Evolutionary conservation across 768 basidiomycete genomes (phyloP), one percentile per base, ranked within the genome.

Genomic region (Russula sp.): DNA sequence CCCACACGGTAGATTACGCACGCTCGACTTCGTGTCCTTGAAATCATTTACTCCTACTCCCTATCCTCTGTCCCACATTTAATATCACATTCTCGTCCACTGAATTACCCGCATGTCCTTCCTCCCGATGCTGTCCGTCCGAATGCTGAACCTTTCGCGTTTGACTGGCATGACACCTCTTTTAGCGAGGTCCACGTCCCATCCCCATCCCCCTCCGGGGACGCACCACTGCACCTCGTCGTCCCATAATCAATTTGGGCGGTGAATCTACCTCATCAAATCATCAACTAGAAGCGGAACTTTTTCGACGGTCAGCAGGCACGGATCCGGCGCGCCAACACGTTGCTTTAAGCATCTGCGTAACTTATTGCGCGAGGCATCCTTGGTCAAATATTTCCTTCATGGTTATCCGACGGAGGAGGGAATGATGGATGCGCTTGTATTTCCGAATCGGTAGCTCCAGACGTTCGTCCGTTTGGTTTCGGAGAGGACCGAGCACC

Each of bases 51-150:
- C 2, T 73, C 81, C 4, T 64, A 72, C 2, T 73, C 81, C 4
- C 88, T 87, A 0, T 58, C 63, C 10, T 85, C 86, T 1, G 83
- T 89, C 0, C 88, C 88, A 2, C 80, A 80, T n/a, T n/a, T n/a
- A n/a, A n/a, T n/a, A n/a, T n/a, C n/a, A 65, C 78, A 74, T 5
- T 75, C 71, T 2, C 77, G 73, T 20, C 71, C 74, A 4, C 75
- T 74, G 10, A 57, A 52, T 57, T 49, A 44, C 9, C 55, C 58
- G 13, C 59, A 55, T 34, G 63, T 68, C 26, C 34, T 65, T 16
- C 68, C 73, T 61, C 72, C 75, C 40, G 81, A 80, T 51, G 77
- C 82, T 34, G 74, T 88, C 49, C 77, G 82, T 49, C 80, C 87
- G 2, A 80, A 76, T 53, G 73, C 77, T 3, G 72, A 78, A 38